phyloP scores from a whole-genome alignment of 139 green algal species.

The Chlamydomonas applanata region DNA sequence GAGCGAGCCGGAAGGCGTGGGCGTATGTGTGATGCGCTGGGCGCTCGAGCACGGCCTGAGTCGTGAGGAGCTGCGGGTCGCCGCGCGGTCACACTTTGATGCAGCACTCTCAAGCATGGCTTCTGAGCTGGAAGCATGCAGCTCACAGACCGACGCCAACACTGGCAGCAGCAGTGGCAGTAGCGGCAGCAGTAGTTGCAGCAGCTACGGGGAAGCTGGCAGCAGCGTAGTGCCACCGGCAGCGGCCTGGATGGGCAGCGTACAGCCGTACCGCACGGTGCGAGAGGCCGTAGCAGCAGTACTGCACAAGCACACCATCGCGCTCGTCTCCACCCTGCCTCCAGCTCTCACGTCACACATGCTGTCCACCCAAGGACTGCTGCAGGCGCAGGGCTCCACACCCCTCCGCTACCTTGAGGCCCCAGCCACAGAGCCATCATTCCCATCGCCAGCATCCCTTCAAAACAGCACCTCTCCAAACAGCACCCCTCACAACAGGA shows the following conservation, averaged over 20 bases:
- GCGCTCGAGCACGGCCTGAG: neutral
- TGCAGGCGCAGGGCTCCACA: too few relatives aligned
- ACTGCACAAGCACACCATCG: too few relatives aligned
- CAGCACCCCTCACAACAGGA: too few relatives aligned
- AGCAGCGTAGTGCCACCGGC: neutral
- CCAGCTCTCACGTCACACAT: too few relatives aligned
- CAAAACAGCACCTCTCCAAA: too few relatives aligned
- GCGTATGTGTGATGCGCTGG: neutral
- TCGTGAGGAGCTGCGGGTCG: neutral
- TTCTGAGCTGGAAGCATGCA: neutral
- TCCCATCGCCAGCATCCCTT: too few relatives aligned
- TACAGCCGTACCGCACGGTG: neutral
- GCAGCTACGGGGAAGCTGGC: neutral
- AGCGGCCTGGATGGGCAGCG: neutral
- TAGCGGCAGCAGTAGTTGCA: neutral
- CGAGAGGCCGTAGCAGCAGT: too few relatives aligned
- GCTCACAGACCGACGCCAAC: neutral
- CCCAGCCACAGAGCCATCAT: too few relatives aligned
- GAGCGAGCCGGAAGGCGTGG: neutral
- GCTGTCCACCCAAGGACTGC: too few relatives aligned
- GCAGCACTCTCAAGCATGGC: neutral
- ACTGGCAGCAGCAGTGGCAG: neutral
- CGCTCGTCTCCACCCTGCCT: too few relatives aligned
- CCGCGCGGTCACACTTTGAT: neutral
- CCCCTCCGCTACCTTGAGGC: too few relatives aligned